phyloP scores from a whole-genome alignment of 2,329 filamentous ascomycete species.

The Lasiodiplodia citricola region DNA sequence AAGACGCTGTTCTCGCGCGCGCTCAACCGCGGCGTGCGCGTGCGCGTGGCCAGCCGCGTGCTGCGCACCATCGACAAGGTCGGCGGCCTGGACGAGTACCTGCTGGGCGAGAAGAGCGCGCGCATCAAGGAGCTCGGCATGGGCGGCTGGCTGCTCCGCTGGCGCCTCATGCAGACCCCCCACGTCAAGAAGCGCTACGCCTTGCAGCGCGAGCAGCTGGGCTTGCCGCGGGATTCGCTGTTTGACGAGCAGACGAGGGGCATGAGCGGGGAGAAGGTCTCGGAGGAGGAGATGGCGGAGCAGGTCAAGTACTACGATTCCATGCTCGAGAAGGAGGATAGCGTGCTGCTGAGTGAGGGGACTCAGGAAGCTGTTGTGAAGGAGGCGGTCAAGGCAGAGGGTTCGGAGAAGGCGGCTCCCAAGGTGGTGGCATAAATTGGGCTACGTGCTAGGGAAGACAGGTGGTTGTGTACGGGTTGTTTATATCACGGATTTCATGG shows the following conservation, averaged over 20 bases:
- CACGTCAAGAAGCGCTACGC: constrained; percentile 70
- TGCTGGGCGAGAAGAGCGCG: constrained; percentile 75
- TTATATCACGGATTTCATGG: constrained; percentile 14
- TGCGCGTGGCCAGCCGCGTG: constrained; percentile 72
- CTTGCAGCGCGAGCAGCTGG: constrained; percentile 67
- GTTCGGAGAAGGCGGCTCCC: neutral
- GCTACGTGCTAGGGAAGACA: neutral
- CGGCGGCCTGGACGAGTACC: constrained; percentile 89
- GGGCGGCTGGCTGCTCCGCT: constrained; percentile 87
- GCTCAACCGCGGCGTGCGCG: constrained; percentile 67
- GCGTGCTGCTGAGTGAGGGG: constrained; percentile 8
- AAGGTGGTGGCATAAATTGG: constrained; percentile 5
- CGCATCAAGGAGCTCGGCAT: constrained; percentile 87
- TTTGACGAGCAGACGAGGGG: constrained; percentile 36
- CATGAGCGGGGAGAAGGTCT: constrained; percentile 35
- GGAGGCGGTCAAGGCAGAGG: neutral
- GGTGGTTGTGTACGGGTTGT: neutral
- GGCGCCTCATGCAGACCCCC: constrained; percentile 83
- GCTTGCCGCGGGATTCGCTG: constrained; percentile 59
- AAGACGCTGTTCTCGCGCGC: constrained; percentile 71
- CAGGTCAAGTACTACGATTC: constrained; percentile 15
- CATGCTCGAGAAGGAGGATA: constrained; percentile 15
- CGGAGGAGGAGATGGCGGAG: constrained; percentile 5
- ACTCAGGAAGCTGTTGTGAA: constrained; percentile 4
- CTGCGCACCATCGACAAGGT: constrained; percentile 73